Base-by-base conservation (phyloP, 257 asterid genomes). In the Eustoma russellianum region DNA sequence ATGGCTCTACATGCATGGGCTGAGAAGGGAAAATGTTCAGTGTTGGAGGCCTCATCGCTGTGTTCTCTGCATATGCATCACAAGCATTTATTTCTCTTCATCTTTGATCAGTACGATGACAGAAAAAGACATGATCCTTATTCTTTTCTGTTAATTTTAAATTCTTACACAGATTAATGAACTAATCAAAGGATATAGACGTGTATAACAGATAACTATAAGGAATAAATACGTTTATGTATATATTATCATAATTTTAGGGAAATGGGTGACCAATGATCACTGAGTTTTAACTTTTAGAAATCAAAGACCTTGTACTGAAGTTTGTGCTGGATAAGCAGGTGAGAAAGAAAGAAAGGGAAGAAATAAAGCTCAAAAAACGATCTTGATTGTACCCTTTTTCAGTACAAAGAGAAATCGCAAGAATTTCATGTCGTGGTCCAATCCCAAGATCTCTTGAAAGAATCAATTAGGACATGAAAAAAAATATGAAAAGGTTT, bases 11-110 rank as follows among this genome's bases (percentile, higher is more conserved):
- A 74, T 89, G 97, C 95, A 89, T 86, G 77, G 94, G 97, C 61
- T 83, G 88, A 43, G 97, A 86, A 14, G 97, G 95, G 65, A 89
- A 89, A 46, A 89, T 89, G 74, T 85, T 86, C 50, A 86, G 75
- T 49, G 97, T 89, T 47, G 71, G 82, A 58, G 95, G 94, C 61
- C 75, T 79, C 77, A 74, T 70, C 52, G 79, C 94, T 8, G 69
- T 53, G 70, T 79, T 77, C 51, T 82, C 97, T 83, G 80, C 80
- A 71, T 38, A 16, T 4, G 15, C 30, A 17, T 48, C 28, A 28
- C 16, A 41, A 50, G 16, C 34, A 38, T 55, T 48, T 18, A 34
- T 33, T 34, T 38, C n/a, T 8, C 17, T 44, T 7, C 9, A 38
- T 7, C 43, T 38, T 38, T 38, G 7, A 38, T 38, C 43, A 8